Conservation (phyloP, 805 yeast genomes). For the Yarrowia bubula region DNA sequence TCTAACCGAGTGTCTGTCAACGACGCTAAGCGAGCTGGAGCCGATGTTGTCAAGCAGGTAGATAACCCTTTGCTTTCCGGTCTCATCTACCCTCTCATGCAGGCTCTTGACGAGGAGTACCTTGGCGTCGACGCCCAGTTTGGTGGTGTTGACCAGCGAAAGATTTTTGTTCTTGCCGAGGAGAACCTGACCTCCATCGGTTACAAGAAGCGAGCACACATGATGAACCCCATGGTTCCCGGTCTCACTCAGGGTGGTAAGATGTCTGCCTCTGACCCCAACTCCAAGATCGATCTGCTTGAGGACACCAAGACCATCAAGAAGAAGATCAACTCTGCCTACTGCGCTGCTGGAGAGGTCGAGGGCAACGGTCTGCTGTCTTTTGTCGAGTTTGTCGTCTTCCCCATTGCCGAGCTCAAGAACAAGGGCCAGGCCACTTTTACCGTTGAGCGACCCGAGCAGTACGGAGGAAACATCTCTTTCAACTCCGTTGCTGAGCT, state of each 20-base stretch:
- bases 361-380: conserved; percentile 89
- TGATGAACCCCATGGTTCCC: conserved; percentile 99
- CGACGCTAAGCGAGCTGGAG: conserved; percentile 98
- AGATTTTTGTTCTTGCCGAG: conserved; percentile 94
- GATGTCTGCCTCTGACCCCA: conserved; percentile 99
- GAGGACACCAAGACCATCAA: conserved; percentile 86
- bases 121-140: conserved; percentile 89
- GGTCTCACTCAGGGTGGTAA: conserved; percentile 95
- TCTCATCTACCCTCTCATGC: conserved; percentile 96
- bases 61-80: conserved; percentile 91
- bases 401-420: conserved; percentile 81
- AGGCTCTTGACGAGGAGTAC: conserved; percentile 92
- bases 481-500: conserved; percentile 66
- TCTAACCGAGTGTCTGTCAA: conserved; percentile 85
- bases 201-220: conserved; percentile 95
- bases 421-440: conserved; percentile 56
- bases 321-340: conserved; percentile 90
- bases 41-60: conserved; percentile 98
- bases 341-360: conserved; percentile 90
- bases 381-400: conserved; percentile 77
- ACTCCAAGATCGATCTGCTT: conserved; percentile 88
- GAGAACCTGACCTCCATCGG: conserved; percentile 85
- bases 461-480: conserved; percentile 90
- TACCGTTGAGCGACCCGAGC: conserved; percentile 85
- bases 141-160: conserved; percentile 99